Evolutionary conservation across 1,139 yeast genomes (phyloP).

Genomic region (Pneumocystis murina): DNA sequence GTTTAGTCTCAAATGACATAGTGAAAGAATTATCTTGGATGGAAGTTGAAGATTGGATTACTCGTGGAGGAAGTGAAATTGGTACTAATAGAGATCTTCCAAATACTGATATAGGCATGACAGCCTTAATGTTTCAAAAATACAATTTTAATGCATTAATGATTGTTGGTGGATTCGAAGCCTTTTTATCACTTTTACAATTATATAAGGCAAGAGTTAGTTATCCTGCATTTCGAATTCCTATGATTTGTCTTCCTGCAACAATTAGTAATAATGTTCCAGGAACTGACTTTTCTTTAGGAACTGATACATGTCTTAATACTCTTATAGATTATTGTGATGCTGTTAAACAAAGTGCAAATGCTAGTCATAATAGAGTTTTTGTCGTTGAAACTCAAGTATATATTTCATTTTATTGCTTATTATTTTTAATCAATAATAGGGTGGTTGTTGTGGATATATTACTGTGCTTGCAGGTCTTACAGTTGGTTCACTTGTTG

Average conservation of each 20-base stretch:
- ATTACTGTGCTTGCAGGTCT: constrained; percentile 81
- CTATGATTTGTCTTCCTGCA: constrained; percentile 86
- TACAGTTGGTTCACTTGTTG: constrained; percentile 83
- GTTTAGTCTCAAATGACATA: constrained; percentile 66
- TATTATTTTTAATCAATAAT: neutral
- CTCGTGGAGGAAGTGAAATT: constrained; percentile 83
- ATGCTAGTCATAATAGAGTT: constrained; percentile 85
- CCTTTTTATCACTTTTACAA: constrained; percentile 68
- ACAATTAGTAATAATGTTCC: constrained; percentile 97
- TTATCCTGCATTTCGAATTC: constrained; percentile 84
- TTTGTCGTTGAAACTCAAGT: constrained; percentile 85
- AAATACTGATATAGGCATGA: constrained; percentile 63
- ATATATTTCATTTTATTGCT: neutral
- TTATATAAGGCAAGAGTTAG: constrained; percentile 53
- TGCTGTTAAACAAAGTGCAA: constrained; percentile 84
- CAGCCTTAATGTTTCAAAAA: constrained; percentile 81
- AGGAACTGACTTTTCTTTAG: constrained; percentile 88
- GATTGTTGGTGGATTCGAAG: constrained; percentile 92
- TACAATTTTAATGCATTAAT: constrained; percentile 71
- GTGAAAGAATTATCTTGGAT: constrained; percentile 67
- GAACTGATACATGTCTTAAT: constrained; percentile 87
- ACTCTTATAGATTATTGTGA: constrained; percentile 85
- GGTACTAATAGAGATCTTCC: constrained; percentile 90
- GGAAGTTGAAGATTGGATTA: constrained; percentile 80
- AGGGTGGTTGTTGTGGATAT: constrained; percentile 88